Evolutionary conservation across 208 protist species (phyloP), one percentile per base, ranked within the genome.

Genomic region (Jaenimonas drosophilae): DNA sequence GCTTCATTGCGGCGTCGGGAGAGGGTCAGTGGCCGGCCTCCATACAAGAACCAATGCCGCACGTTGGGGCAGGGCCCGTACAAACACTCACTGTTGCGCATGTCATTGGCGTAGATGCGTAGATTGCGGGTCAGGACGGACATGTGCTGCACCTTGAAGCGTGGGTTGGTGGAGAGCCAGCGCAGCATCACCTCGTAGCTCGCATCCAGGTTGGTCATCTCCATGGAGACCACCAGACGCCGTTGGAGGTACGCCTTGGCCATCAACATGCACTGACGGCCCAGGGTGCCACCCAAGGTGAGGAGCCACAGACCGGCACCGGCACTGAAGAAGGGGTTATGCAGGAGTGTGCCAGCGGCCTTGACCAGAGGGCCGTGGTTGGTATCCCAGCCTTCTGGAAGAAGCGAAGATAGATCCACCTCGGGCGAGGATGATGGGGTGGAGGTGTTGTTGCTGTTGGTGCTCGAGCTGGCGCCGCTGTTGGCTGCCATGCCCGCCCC

Each of bases 301-400:
- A 94, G 52, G 20, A 88, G 63, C 64, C 85, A 94, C 23, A 94
- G 62, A 17, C 86, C 86, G 7, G 80, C 73, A 38, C 86, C 86
- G 11, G 82, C 86, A 53, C 74, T 82, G 65, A 94, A 94, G 58
- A 84, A 91, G 7, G 81, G 86, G 38, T 94, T 94, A 51, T 60
- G 69, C 49, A 83, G 50, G 32, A 89, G 33, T 17, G 56, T 60
- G 1, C 62, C 51, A 2, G 63, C 30, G 0, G 69, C 74, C 21
- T 65, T 62, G 4, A 59, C 54, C 37, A 83, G 19, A 29, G 64
- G 30, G 17, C 72, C 70, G 34, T 63, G 69, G 9, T 63, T 54
- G 29, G 65, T 49, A 16, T 67, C 66, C 78, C 78, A 88, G 9
- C 62, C 59, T 11, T 54, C 58, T 2, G 78, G 78, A 9, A 88